Evolutionary conservation across 164 flowering plant genomes (phyloP).

Genomic region (Dillenia suffruticosa): DNA sequence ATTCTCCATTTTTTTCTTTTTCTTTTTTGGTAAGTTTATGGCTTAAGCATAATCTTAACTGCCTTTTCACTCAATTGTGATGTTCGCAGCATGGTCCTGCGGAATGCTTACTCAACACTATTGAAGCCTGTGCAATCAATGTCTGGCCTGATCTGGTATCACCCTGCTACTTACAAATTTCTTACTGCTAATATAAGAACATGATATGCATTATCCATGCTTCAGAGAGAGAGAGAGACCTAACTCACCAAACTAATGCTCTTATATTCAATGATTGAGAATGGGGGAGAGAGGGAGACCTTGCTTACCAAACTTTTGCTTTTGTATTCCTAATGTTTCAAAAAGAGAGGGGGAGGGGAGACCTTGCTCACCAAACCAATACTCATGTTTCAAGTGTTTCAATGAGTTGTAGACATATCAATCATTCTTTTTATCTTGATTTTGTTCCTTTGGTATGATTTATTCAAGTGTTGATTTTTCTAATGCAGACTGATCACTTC

Average conservation of each 20-base stretch:
- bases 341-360: too few relatives aligned
- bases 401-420: not conserved
- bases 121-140: conserved; percentile 86
- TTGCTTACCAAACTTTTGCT: too few relatives aligned
- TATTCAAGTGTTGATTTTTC: conserved; percentile 6
- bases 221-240: too few relatives aligned
- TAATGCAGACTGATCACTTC: conserved; percentile 70
- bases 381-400: not conserved
- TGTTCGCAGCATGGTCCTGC: conserved; percentile 74
- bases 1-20: not conserved
- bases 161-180: not conserved
- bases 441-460: not conserved
- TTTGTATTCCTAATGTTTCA: too few relatives aligned
- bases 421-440: not conserved
- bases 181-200: not conserved
- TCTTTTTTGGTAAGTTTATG: not conserved
- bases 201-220: too few relatives aligned
- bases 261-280: too few relatives aligned
- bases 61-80: not conserved
- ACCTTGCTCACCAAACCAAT: not conserved
- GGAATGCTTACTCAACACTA: conserved; percentile 80
- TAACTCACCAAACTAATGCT: not conserved
- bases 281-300: too few relatives aligned
- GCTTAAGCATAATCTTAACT: not conserved
- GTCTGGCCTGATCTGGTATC: conserved; percentile 79